Percentiles rank a stretch among this genome's conserved stretches.
Conservation (phyloP, 345 rosid species). For the Carallia pectinifolia region DNA sequence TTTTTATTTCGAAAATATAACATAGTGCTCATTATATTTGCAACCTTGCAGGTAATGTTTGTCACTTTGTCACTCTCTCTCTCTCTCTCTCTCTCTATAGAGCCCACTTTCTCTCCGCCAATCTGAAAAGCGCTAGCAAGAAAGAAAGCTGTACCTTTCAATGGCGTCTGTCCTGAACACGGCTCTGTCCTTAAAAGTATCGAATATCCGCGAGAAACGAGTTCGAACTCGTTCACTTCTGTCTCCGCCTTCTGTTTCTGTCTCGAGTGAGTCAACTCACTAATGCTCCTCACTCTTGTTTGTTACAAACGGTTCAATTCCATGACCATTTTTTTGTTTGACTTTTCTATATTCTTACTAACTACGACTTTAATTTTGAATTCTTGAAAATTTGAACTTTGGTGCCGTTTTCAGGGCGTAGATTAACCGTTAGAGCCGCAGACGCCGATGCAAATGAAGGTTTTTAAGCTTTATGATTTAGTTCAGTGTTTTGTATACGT, state of each 20-base stretch:
- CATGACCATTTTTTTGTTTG: not conserved
- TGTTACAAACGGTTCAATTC: not conserved
- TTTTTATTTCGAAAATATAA: too few species aligned
- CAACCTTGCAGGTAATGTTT: not conserved
- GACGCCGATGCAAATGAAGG: constrained; percentile 85
- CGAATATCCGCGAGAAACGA: constrained; percentile 30
- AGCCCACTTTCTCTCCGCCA: constrained; percentile 5
- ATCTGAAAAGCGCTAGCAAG: not conserved
- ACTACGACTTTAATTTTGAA: not conserved
- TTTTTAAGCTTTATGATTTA: constrained; percentile 14
- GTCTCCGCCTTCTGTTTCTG: constrained; percentile 41
- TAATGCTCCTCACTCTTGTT: constrained; percentile 2
- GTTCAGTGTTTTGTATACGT: not conserved
- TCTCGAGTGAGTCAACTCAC: constrained; percentile 51
- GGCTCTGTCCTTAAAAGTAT: constrained; percentile 40
- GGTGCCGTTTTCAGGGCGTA: constrained; percentile 48
- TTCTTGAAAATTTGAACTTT: not conserved
- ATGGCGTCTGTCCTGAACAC: constrained; percentile 67
- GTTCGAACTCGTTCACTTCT: constrained; percentile 31
- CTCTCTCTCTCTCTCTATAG: too few species aligned
- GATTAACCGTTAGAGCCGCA: constrained; percentile 68
- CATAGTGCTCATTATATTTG: too few species aligned
- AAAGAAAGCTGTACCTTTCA: constrained; percentile 12
- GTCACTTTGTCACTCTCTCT: not conserved
- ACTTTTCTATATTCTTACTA: not conserved